Base-by-base conservation (phyloP, 179 eudicot genomes). In the Beta macrorhiza region DNA sequence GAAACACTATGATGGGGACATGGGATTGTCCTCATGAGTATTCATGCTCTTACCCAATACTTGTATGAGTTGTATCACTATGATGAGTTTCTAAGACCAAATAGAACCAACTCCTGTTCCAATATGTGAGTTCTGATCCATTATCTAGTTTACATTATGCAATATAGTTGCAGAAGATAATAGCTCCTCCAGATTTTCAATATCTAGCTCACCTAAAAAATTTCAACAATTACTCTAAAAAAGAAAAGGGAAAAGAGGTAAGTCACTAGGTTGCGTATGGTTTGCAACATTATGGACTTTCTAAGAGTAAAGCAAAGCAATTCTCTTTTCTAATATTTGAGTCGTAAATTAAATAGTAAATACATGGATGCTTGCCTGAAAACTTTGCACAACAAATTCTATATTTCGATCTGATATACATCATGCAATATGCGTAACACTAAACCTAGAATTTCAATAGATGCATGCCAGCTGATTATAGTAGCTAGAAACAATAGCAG, bases 401-500 rank as follows among this genome's bases (percentile, higher is more conserved):
- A 37, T 64, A 75, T 17, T 51, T 12, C 42, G 72, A 6, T 65
- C 29, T 16, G 29, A 10, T 11, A n/a, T 55, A 53, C 14, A 67
- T 53, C 17, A 56, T 55, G 29, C 74, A 59, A 51, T 25, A 77
- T 51, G 55, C 17, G 7, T 17, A 14, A 29, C 17, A 19, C 49
- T 42, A 10, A 9, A 71, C 17, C 56, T 56, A 32, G 64, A 37
- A 32, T 67, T 51, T 17, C 25, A 70, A 70, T 51, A 84, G 29
- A 16, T 5, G 20, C 67, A 73, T 17, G 58, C 13, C 59, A 17
- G 53, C 15, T 17, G 58, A 65, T 5, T 49, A 57, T 52, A 75
- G 20, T 53, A 42, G 77, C 62, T 53, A 57, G 68, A 79, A 77
- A 79, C n/a, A 56, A 32, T 51, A 78, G 65, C 44, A 81, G 69